Evolutionary conservation across 2,329 filamentous ascomycete species (phyloP).

Genomic region (Tolypocladium pustulatum): DNA sequence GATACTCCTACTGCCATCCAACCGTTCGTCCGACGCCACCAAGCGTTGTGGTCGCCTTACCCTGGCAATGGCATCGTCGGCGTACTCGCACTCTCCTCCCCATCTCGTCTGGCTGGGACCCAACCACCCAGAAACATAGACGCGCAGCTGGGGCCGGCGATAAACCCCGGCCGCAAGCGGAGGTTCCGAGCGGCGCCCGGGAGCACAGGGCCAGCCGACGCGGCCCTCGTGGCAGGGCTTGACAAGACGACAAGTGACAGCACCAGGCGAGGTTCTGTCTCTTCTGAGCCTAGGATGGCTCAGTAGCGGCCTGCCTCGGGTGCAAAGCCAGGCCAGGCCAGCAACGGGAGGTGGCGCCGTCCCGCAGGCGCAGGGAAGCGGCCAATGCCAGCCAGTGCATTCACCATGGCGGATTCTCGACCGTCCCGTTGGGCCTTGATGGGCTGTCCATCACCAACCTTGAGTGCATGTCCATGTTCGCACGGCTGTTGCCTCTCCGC

Average conservation of each 20-base stretch:
- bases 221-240: not conserved
- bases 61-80: not conserved
- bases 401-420: not conserved
- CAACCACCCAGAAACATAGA: not conserved
- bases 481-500: not conserved
- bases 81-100: not conserved
- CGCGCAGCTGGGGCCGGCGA: not conserved
- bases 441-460: not conserved
- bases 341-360: not conserved
- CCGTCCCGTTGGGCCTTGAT: not conserved
- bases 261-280: not conserved
- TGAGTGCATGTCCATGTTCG: not conserved
- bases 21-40: not conserved
- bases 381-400: not conserved
- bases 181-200: not conserved
- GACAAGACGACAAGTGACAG: not conserved
- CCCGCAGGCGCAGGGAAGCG: not conserved
- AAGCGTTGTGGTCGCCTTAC: not conserved
- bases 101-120: too few relatives aligned
- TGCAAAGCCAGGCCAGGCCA: not conserved
- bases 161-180: not conserved
- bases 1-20: not conserved
- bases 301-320: not conserved
- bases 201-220: not conserved
- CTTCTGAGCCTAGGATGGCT: not conserved